A percentile compares a stretch with the other conserved stretches of the same genome.
phyloP scores from a whole-genome alignment of 2,329 filamentous ascomycete genomes.

The Colletotrichum echinochloae region DNA sequence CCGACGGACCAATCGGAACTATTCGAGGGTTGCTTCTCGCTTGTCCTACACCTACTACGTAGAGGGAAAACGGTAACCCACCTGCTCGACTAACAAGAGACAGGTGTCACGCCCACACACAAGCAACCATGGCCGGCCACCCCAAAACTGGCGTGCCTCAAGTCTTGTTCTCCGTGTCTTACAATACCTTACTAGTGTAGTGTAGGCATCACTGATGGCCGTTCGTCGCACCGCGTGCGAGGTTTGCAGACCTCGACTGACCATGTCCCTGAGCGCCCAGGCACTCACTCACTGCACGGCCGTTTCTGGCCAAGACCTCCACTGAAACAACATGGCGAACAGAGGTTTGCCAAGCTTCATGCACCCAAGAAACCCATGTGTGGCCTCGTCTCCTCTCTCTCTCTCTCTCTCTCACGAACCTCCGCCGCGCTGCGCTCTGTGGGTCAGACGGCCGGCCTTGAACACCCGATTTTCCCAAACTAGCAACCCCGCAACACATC shows the following conservation, averaged over 20 bases:
- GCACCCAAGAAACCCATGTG: constrained; percentile 31
- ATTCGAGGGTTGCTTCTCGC: neutral
- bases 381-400: neutral
- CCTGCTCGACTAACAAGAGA: constrained; percentile 10
- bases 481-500: constrained; percentile 14
- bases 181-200: constrained; percentile 1
- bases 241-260: neutral
- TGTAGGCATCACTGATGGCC: neutral
- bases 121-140: neutral
- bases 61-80: neutral
- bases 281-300: constrained; percentile 30
- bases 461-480: constrained; percentile 16
- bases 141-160: neutral
- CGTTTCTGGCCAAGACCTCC: constrained; percentile 28
- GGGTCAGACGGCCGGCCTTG: neutral
- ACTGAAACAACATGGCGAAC: constrained; percentile 38
- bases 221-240: constrained; percentile 4
- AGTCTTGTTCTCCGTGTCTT: neutral
- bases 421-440: neutral
- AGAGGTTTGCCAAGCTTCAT: constrained; percentile 40
- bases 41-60: constrained; percentile 12
- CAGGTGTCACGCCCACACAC: constrained; percentile 1
- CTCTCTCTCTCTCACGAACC: too few relatives aligned
- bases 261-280: constrained; percentile 8
- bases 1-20: constrained; percentile 36